Evolutionary conservation across 2,329 filamentous ascomycete genomes (phyloP), one percentile per base, ranked within the genome.

Genomic region (Colletotrichum filicis): DNA sequence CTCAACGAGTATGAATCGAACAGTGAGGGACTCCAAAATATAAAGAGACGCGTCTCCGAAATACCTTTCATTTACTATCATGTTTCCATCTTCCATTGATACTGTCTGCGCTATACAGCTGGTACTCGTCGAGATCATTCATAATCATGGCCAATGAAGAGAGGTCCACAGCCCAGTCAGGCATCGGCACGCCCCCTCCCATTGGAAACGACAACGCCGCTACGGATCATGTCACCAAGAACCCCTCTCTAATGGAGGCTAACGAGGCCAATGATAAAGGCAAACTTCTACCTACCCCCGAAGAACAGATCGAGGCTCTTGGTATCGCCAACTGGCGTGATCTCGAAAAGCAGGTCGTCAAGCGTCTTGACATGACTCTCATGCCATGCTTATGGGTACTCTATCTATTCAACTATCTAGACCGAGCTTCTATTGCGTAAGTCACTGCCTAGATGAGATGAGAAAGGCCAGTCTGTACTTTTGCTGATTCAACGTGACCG

Each of bases 371-470:
- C 28, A 68, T 75, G 69, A 77, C 76, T 2, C 66, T 77, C 3
- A 71, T 77, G 57, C 76, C 76, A 0, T 76, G 75, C 62, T 57
- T 76, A 19, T 77, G 76, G 75, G 74, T 74, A 12, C 64, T 76
- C 19, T 76, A 76, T 42, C 64, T 76, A 2, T 76, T 76, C 26
- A 76, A 76, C 64, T 76, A 76, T 65, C 46, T 76, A 59, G 75
- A 76, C 5, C 67, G 74, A 3, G 75, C 75, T 22, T 75, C 73
- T n/a, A 76, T 76, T 28, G 75, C 74, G 74, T 75, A 66, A 59
- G 69, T 52, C 14, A 1, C 28, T 0, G 35, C 1, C 4, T 1
- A 1, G 1, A 8, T 26, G 16, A n/a, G 12, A n/a, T 16, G 5
- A 6, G 1, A 2, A 2, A 19, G 14, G 4, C 7, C 0, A 1